These are phyloP conservation scores for Pelargonium cotyledonis DNA, from an alignment of 441 rosid genomes.

Conservation along the genomic window DNA sequence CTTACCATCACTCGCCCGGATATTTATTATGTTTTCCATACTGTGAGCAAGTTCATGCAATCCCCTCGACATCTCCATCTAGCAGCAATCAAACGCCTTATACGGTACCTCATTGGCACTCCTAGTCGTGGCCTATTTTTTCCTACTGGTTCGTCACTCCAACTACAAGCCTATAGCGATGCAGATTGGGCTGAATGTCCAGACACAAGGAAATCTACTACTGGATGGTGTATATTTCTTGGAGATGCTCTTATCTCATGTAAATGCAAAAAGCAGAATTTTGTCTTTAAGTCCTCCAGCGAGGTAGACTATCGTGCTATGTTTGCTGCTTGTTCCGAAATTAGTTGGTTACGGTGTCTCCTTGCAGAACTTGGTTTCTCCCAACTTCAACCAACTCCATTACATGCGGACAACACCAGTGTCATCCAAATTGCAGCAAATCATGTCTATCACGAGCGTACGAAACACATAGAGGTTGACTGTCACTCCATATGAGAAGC, in stretches of 20 bases:
- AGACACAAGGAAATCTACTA: background rate
- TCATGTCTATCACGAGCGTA: background rate
- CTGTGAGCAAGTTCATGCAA: background rate
- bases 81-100: background rate
- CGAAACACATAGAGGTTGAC: background rate
- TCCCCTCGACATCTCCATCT: background rate
- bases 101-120: background rate
- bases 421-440: background rate
- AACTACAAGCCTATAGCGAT: background rate
- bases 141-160: background rate
- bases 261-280: background rate
- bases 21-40: background rate
- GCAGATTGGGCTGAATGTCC: background rate
- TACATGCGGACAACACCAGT: constrained; percentile 7
- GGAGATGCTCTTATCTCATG: background rate
- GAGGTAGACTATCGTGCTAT: background rate
- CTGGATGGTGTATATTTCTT: background rate
- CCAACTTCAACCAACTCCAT: background rate
- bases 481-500: background rate
- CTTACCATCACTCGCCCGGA: background rate
- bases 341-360: background rate
- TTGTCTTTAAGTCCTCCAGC: background rate
- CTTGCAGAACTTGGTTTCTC: background rate
- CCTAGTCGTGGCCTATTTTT: background rate
- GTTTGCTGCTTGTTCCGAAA: background rate